Evolutionary conservation across 768 basidiomycete species (phyloP), one percentile per base, ranked within the genome.

Genomic region (Pleurotus pulmonarius): DNA sequence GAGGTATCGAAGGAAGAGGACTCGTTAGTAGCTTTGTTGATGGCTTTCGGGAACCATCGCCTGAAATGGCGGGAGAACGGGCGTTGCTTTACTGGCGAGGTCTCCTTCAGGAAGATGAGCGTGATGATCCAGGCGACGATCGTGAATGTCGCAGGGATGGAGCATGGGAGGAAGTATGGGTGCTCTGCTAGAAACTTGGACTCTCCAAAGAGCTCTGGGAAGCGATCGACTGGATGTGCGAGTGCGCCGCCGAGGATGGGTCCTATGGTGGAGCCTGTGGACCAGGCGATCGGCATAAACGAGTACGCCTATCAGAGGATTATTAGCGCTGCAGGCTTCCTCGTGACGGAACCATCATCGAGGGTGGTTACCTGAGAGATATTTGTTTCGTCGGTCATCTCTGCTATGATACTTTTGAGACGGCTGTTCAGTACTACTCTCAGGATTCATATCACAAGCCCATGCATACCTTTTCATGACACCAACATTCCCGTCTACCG

Each of bases 131-230:
- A 78, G 1, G 78, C 76, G 18, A 79, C 3, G 15, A 70, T 63
- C 0, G 79, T 70, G 63, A 76, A 80, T 0, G 79, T 79, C 2
- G 81, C 81, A 5, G 82, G 74, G 0, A 82, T 70, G 3, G 78
- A 72, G 56, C 83, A 85, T 3, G 83, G 73, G 52, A 84, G 70
- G 64, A 84, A 82, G 66, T 84, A 84, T 5, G 83, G 83, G 63
- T 85, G 78, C 24, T 62, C 67, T 49, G 69, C 73, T 61, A 83
- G 66, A 59, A 84, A 82, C 5, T 61, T 12, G n/a, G 51, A 40
- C 2, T 70, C 43, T 15, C 80, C 78, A 57, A 85, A 85, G 3
- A 75, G 26, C 13, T 59, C 46, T 0, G 82, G 81, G 61, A 81
- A 83, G 1, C 72, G 77, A 37, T 81, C 79, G 18, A 67, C 73